These are phyloP conservation scores for Panicum miliaceum DNA, from an alignment of 176 grass and related monocot genomes.

Conservation along the genomic window DNA sequence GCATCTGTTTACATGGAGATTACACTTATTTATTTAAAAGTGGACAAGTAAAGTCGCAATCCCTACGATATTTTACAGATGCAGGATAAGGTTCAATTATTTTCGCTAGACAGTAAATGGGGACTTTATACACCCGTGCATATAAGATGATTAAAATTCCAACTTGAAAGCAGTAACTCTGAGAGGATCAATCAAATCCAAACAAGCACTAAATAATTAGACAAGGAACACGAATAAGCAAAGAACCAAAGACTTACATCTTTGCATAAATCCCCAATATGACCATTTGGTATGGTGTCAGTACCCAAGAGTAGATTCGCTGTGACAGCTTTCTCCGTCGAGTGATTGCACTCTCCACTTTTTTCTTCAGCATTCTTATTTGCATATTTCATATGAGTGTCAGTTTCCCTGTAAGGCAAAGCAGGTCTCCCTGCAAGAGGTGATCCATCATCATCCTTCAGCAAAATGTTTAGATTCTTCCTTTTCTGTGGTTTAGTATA, in stretches of 20 bases:
- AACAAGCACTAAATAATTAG: slow-evolving; percentile 16
- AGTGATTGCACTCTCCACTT: slow-evolving; percentile 29
- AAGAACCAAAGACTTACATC: slow-evolving; percentile 45
- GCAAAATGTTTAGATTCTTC: slow-evolving; percentile 56
- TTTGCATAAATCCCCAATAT: slow-evolving; percentile 44
- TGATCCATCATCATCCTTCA: slow-evolving; percentile 43
- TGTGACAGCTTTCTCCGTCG: slow-evolving; percentile 30
- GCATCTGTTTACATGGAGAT: not conserved
- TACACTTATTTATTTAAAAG: not conserved
- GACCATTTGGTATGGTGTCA: slow-evolving; percentile 47
- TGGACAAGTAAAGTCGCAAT: not conserved
- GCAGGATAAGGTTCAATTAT: not conserved
- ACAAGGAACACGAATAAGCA: slow-evolving; percentile 26
- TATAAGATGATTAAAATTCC: slow-evolving; percentile 26
- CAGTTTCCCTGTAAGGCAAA: slow-evolving; percentile 22
- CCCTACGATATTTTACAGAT: not conserved
- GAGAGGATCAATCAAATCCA: slow-evolving; percentile 1
- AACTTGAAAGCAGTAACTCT: not conserved
- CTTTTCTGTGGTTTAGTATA: slow-evolving; percentile 49
- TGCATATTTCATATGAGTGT: slow-evolving; percentile 19
- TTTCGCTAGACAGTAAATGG: slow-evolving; percentile 21
- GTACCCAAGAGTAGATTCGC: slow-evolving; percentile 36
- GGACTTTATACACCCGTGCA: not conserved
- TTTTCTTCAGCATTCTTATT: slow-evolving; percentile 2
- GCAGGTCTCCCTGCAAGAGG: slow-evolving; percentile 12